Evolutionary conservation across 75 land plant genomes (phyloP).

Genomic region (Isoetes taiwanensis): DNA sequence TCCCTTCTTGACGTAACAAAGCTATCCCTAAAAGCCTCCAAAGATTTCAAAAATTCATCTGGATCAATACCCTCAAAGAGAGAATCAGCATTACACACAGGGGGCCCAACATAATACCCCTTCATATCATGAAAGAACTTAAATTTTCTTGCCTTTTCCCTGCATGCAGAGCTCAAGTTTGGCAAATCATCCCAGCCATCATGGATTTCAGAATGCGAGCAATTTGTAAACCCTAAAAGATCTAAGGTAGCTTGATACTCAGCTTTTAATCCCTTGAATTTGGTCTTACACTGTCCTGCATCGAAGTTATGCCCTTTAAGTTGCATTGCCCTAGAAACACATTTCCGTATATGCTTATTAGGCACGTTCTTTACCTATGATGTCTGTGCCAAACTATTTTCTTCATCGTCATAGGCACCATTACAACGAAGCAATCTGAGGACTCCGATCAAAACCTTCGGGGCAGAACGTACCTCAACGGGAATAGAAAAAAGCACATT

Average conservation of each 20-base stretch:
- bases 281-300: conserved; percentile 10
- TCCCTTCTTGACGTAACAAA: no score
- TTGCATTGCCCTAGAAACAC: neutral
- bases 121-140: neutral
- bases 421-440: neutral
- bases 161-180: neutral
- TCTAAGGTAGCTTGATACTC: neutral
- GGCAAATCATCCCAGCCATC: neutral
- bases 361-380: neutral
- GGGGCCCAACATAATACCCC: neutral
- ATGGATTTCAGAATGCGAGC: neutral
- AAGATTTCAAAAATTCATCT: neutral
- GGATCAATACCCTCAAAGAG: neutral
- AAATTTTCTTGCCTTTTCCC: conserved; percentile 1
- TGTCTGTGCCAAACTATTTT: neutral
- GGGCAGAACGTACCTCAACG: no score
- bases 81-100: neutral
- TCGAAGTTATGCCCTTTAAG: neutral
- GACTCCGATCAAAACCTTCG: neutral
- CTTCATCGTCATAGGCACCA: neutral
- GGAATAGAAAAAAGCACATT: no score
- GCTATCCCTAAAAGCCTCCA: neutral
- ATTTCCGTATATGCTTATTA: conserved; percentile 7
- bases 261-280: conserved; percentile 4
- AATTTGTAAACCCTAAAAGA: neutral